phyloP scores from a whole-genome alignment of 2,329 filamentous ascomycete genomes.

The Trichophyton verrucosum region DNA sequence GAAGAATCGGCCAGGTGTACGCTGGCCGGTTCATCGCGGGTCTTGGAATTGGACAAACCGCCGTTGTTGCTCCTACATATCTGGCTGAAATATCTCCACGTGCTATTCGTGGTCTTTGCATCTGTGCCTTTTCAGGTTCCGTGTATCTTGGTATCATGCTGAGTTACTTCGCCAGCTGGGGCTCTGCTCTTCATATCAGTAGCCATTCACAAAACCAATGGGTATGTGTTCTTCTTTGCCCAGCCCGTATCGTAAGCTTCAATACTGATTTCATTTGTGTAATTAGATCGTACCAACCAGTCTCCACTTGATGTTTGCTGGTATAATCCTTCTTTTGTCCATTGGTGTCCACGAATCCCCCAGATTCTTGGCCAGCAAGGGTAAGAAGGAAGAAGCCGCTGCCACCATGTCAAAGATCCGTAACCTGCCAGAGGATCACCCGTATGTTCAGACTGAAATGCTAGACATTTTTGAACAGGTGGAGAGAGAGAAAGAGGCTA shows the following conservation, averaged over 20 bases:
- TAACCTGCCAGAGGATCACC: conserved; percentile 31
- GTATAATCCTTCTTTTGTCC: conserved; percentile 56
- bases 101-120: conserved; percentile 59
- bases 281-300: conserved; percentile 49
- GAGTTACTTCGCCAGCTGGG: conserved; percentile 64
- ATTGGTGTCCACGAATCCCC: conserved; percentile 60
- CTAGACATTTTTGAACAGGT: conserved; percentile 24
- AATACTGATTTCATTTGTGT: background rate
- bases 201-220: conserved; percentile 33
- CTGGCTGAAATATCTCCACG: conserved; percentile 60
- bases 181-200: conserved; percentile 41
- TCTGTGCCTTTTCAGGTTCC: conserved; percentile 55
- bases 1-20: conserved; percentile 30
- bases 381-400: conserved; percentile 39
- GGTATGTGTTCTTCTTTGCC: conserved; percentile 27
- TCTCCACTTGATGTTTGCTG: conserved; percentile 65
- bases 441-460: conserved; percentile 32
- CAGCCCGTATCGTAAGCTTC: background rate
- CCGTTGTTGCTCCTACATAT: conserved; percentile 49
- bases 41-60: conserved; percentile 33
- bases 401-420: conserved; percentile 25
- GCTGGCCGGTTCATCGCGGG: conserved; percentile 35
- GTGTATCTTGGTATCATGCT: conserved; percentile 70
- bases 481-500: conserved; percentile 38
- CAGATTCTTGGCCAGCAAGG: conserved; percentile 55